Conservation (phyloP, 2,329 filamentous ascomycete genomes). For the Venturia carpophila region DNA sequence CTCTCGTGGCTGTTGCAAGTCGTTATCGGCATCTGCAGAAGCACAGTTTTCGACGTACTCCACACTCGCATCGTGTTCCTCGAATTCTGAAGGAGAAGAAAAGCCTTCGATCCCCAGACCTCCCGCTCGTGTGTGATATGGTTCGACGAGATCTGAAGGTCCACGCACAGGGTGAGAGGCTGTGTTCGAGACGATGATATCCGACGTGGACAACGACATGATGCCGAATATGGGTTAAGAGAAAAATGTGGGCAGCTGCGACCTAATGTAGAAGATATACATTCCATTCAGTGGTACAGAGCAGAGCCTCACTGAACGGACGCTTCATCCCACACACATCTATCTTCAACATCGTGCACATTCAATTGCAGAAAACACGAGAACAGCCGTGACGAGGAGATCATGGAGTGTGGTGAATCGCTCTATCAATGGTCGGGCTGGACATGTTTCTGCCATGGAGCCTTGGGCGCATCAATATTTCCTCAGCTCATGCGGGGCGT, state of each 20-base stretch:
- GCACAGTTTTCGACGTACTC: not conserved
- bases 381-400: not conserved
- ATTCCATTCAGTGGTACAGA: not conserved
- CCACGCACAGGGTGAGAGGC: not conserved
- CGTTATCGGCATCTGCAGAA: not conserved
- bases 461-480: not conserved
- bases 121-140: not conserved
- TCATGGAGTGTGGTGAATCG: not conserved
- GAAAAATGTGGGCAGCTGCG: not conserved
- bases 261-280: not conserved
- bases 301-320: not conserved
- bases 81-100: not conserved
- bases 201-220: not conserved
- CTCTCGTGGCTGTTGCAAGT: not conserved
- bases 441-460: not conserved
- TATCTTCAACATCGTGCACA: not conserved
- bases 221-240: not conserved
- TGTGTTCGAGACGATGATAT: not conserved
- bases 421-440: not conserved
- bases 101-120: not conserved
- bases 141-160: not conserved
- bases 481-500: constrained; percentile 1
- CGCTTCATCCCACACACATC: not conserved
- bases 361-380: not conserved
- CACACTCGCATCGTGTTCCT: not conserved